Evolutionary conservation across 495 filamentous ascomycete genomes (phyloP), one percentile per base, ranked within the genome.

Genomic region (Talaromyces trachyspermus): DNA sequence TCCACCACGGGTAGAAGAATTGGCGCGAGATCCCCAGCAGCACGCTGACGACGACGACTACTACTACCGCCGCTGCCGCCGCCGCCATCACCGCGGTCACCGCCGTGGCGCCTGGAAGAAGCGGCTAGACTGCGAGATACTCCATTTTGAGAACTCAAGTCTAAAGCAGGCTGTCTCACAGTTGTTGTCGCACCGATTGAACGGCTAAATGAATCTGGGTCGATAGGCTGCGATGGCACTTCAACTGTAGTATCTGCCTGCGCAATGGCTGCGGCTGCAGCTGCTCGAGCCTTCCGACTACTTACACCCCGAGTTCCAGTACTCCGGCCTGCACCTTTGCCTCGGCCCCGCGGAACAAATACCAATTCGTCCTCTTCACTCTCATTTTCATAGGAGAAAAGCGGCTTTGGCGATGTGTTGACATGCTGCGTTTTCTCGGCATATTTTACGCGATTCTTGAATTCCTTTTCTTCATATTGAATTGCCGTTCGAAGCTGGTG

Each of bases 341-440:
- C 67, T 35, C 64, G 68, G 27, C 68, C 68, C 15, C 70, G 71
- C 12, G 74, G 74, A 30, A 74, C 71, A 53, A 78, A 74, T 22
- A 81, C 73, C 5, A 81, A 63, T 39, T 78, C 75, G 52, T 83
- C 78, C 44, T 81, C 79, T 19, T 81, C 78, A 41, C 74, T 77
- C 12, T 59, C 54, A 12, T 69, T 65, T 24, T 76, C 74, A 43
- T 72, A 70, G 12, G 65, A 62, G 20, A 72, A 57, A 9, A 73
- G 49, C 0, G 68, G 62, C 51, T 67, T 70, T 8, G 68, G 64
- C 48, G 73, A 67, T 24, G 61, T 40, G 42, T 46, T 43, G 53
- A 49, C 26, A 24, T 45, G 39, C 56, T 71, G 66, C 4, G 58
- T 66, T 46, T 69, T 69, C 44, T 75, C 71, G 10, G 67, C 68